Evolutionary conservation across 2,329 filamentous ascomycete species (phyloP).

Genomic region (Thelonectria rubi): DNA sequence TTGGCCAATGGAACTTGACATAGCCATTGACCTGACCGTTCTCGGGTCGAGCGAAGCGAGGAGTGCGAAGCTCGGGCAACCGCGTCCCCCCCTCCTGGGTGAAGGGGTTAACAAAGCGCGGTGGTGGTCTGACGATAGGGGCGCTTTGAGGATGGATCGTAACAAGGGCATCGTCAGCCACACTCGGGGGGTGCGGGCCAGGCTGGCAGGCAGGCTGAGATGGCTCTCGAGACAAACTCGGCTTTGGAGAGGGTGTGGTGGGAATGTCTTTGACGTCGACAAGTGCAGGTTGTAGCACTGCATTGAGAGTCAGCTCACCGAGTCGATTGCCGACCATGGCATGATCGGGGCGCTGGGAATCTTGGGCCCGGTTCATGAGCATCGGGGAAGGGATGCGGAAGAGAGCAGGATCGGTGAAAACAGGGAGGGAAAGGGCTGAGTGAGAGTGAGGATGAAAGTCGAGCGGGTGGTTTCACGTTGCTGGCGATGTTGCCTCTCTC

Average conservation of each 20-base stretch:
- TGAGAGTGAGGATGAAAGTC: slow-evolving; percentile 34
- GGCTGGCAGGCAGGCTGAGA: slow-evolving; percentile 27
- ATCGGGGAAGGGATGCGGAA: slow-evolving; percentile 28
- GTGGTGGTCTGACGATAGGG: slow-evolving; percentile 19
- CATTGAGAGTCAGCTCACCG: slow-evolving; percentile 43
- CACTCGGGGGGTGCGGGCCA: slow-evolving; percentile 29
- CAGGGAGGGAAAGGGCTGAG: slow-evolving; percentile 24
- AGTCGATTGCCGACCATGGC: slow-evolving; percentile 41
- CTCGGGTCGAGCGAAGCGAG: slow-evolving; percentile 43
- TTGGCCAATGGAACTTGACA: slow-evolving; percentile 51
- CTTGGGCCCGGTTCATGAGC: slow-evolving; percentile 28
- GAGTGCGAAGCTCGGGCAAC: slow-evolving; percentile 36
- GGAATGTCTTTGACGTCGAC: slow-evolving; percentile 29
- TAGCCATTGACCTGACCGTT: slow-evolving; percentile 51
- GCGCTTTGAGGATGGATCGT: slow-evolving; percentile 20
- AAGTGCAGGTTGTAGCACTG: slow-evolving; percentile 37
- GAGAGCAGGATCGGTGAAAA: slow-evolving; percentile 31
- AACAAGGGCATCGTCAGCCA: slow-evolving; percentile 16
- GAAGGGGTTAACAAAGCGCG: slow-evolving; percentile 46
- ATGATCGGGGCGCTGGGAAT: slow-evolving; percentile 31
- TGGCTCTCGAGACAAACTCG: slow-evolving; percentile 23
- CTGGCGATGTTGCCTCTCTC: slow-evolving; percentile 36
- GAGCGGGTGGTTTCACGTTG: slow-evolving; percentile 32
- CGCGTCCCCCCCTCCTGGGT: slow-evolving; percentile 41
- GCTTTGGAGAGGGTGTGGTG: slow-evolving; percentile 25